A percentile compares a stretch with the other conserved stretches of the same genome.
Evolutionary conservation across 1,284 basidiomycete species (phyloP).

Genomic region (Sporisorium reilianum): DNA sequence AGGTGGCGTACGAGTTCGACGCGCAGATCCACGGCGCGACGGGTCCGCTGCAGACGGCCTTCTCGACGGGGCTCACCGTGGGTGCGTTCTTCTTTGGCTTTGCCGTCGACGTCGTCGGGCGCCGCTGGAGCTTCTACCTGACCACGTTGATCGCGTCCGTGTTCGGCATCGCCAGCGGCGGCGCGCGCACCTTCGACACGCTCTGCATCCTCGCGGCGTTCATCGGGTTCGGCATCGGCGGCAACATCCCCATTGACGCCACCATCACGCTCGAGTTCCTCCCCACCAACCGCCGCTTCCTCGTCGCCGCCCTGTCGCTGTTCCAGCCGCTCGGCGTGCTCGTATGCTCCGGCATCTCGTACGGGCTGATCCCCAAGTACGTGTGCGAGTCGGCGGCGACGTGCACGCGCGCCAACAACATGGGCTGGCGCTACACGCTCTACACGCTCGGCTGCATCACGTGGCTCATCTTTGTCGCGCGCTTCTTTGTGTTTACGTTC

Average conservation of each 20-base stretch:
- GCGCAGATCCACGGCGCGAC: slow-evolving; percentile 42
- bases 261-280: slow-evolving; percentile 64
- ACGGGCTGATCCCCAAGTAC: slow-evolving; percentile 59
- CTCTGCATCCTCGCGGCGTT: slow-evolving; percentile 56
- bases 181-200: slow-evolving; percentile 49
- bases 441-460: slow-evolving; percentile 65
- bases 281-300: slow-evolving; percentile 52
- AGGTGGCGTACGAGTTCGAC: slow-evolving; percentile 52
- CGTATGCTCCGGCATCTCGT: slow-evolving; percentile 60
- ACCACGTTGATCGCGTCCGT: slow-evolving; percentile 59
- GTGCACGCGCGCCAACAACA: slow-evolving; percentile 55
- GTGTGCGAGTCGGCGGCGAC: slow-evolving; percentile 44
- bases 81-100: slow-evolving; percentile 66
- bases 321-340: slow-evolving; percentile 66
- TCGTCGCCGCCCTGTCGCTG: slow-evolving; percentile 57
- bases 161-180: slow-evolving; percentile 60
- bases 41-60: slow-evolving; percentile 54
- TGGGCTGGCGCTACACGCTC: slow-evolving; percentile 67
- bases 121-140: slow-evolving; percentile 62
- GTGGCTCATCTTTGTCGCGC: slow-evolving; percentile 61
- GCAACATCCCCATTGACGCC: slow-evolving; percentile 63
- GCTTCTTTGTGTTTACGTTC: slow-evolving; percentile 64
- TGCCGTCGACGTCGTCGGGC: slow-evolving; percentile 61
- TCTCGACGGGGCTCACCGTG: slow-evolving; percentile 59
- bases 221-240: slow-evolving; percentile 61